phyloP scores from a whole-genome alignment of 768 basidiomycete species.

The Neoboletus subvelutipes region DNA sequence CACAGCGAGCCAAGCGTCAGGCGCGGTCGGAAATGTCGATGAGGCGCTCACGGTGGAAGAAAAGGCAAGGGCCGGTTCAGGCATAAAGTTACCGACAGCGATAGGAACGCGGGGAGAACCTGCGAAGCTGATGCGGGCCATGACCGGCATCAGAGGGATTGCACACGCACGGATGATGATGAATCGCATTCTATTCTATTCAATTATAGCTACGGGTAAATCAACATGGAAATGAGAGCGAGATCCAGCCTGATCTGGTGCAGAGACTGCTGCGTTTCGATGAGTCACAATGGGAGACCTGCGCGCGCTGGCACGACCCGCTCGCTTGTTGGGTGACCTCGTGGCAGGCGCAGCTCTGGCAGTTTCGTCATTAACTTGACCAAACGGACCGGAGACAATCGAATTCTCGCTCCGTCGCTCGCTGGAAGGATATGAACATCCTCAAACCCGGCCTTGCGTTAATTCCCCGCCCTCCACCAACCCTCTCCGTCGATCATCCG shows the following conservation, averaged over 20 bases:
- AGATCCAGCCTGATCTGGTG: slow-evolving; percentile 24
- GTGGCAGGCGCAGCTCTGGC: slow-evolving; percentile 23
- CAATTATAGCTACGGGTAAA: slow-evolving; percentile 28
- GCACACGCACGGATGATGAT: slow-evolving; percentile 11
- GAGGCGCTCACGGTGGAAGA: slow-evolving; percentile 7
- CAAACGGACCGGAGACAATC: slow-evolving; percentile 25
- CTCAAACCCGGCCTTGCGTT: background rate
- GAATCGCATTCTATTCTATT: slow-evolving; percentile 13
- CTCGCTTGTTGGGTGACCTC: slow-evolving; percentile 25
- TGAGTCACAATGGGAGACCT: slow-evolving; percentile 18
- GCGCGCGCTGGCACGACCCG: slow-evolving; percentile 17
- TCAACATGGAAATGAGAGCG: slow-evolving; percentile 25
- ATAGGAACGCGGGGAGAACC: slow-evolving; percentile 27
- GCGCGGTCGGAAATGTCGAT: background rate
- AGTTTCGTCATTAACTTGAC: slow-evolving; percentile 17
- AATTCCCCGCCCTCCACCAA: slow-evolving; percentile 15
- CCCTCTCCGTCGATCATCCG: slow-evolving; percentile 25
- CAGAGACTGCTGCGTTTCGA: slow-evolving; percentile 16
- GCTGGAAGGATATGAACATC: slow-evolving; percentile 10
- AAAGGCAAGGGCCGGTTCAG: slow-evolving; percentile 11
- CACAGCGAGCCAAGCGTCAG: background rate
- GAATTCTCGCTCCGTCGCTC: slow-evolving; percentile 21
- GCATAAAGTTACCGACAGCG: slow-evolving; percentile 29
- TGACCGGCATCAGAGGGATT: slow-evolving; percentile 20
- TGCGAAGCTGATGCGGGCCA: slow-evolving; percentile 24